These are phyloP conservation scores for Dipteronia dyeriana DNA, from an alignment of 345 rosid species.

Conservation along the genomic window DNA sequence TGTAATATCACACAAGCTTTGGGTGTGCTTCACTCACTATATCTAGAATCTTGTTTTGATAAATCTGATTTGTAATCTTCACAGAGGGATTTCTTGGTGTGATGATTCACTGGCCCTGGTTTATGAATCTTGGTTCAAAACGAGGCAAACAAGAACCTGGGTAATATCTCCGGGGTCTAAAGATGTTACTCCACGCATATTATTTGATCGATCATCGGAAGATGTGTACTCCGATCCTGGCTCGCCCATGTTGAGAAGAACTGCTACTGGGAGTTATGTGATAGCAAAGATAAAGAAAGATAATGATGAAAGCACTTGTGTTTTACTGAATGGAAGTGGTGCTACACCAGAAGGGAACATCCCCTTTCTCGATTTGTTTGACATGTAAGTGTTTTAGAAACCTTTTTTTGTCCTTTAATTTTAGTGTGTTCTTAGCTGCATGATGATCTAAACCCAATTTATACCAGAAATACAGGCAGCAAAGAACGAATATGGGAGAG, in stretches of 20 bases:
- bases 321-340: conserved; percentile 89
- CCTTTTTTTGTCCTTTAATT: not conserved
- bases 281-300: conserved; percentile 86
- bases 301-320: conserved; percentile 58
- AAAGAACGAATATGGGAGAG: conserved; percentile 99
- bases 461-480: conserved; percentile 78
- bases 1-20: not conserved
- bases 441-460: conserved; percentile 31
- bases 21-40: conserved; percentile 9
- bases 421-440: conserved; percentile 20
- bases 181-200: conserved; percentile 66
- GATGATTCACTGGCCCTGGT: conserved; percentile 89
- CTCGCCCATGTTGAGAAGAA: conserved; percentile 92
- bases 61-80: conserved; percentile 21
- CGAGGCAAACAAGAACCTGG: conserved; percentile 89
- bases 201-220: conserved; percentile 96
- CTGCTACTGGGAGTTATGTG: conserved; percentile 69
- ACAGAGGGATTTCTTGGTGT: conserved; percentile 95
- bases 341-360: conserved; percentile 97
- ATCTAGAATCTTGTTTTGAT: conserved; percentile 5
- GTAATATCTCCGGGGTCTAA: conserved; percentile 75
- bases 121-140: conserved; percentile 97
- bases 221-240: conserved; percentile 99
- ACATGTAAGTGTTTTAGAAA: conserved; percentile 63
- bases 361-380: conserved; percentile 97